These are phyloP conservation scores for Fusarium burgessii DNA, from an alignment of 2,329 filamentous ascomycete species.

Conservation along the genomic window DNA sequence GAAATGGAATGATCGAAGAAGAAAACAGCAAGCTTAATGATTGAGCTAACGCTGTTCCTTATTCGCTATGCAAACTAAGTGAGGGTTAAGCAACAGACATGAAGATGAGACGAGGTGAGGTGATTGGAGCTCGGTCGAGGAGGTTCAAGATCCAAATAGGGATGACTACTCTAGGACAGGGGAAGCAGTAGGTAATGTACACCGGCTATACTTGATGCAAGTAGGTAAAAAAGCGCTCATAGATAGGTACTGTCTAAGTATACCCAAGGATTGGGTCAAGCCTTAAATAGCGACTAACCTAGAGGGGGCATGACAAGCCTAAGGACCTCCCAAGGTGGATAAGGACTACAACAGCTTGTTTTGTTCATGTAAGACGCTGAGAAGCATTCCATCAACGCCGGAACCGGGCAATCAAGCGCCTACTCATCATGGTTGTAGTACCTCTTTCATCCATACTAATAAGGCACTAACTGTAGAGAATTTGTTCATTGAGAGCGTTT, in stretches of 20 bases:
- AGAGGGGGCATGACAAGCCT: background rate
- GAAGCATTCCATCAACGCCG: conserved; percentile 10
- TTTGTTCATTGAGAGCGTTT: no score
- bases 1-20: background rate
- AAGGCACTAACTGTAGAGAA: no score
- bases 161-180: conserved; percentile 15
- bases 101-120: conserved; percentile 29
- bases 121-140: conserved; percentile 30
- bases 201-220: background rate
- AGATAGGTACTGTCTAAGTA: conserved; percentile 1
- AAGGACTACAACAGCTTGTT: background rate
- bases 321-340: background rate
- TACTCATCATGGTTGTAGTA: background rate
- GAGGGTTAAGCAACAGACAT: background rate
- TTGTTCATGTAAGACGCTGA: background rate
- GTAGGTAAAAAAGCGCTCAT: fast-evolving
- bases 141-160: conserved; percentile 31
- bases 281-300: background rate
- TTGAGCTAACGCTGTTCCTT: background rate
- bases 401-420: conserved; percentile 1
- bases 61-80: conserved; percentile 2
- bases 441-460: no score
- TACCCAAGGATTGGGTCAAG: background rate
- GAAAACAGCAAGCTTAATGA: background rate
- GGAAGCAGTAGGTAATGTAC: conserved; percentile 9